Evolutionary conservation across 139 green algal genomes (phyloP), one percentile per base, ranked within the genome.

Genomic region (Choricystis sp.): DNA sequence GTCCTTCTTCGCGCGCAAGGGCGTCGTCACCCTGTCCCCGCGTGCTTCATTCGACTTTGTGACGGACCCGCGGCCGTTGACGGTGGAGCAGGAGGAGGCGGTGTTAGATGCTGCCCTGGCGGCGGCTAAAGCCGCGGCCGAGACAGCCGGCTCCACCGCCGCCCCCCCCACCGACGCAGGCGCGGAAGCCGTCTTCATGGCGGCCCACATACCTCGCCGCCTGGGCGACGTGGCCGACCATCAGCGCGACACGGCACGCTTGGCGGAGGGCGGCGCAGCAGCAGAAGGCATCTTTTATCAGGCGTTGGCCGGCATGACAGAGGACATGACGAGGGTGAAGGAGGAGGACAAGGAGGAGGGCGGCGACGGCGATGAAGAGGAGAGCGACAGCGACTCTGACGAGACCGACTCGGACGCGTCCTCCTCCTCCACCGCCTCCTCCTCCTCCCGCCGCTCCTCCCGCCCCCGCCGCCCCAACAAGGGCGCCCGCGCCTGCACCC

Each of bases 11-110:
- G 67, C 72, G 25, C 72, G 82, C 21, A 74, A 74, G 3, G 83
- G 81, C 60, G 79, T 97, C 29, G 79, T 80, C 40, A 85, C 81
- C 24, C 75, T 97, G 62, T 86, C 77, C 0, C 82, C 86, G 59
- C 67, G 86, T 4, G 92, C 98, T 81, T 77, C 96, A 40, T 99
- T 99, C 76, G 94, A 99, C 57, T 99, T 95, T 76, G 81, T 85
- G 26, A 87, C 93, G 30, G 94, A 99, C 75, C 86, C 91, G 72
- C 69, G 62, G 84, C 66, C 26, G 73, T 85, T 2, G 72, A 76
- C n/a, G 55, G 55, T 4, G 28, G 31, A 26, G 25, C 86, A 87
- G 57, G 63, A 95, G 23, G 89, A 95, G 27, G 79, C 67, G 4
- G 82, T 78, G 29, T 67, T 98, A 65, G 88, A 94, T 19, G 55